Evolutionary conservation across 2,329 filamentous ascomycete species (phyloP).

Genomic region (Elsinoe perseae): DNA sequence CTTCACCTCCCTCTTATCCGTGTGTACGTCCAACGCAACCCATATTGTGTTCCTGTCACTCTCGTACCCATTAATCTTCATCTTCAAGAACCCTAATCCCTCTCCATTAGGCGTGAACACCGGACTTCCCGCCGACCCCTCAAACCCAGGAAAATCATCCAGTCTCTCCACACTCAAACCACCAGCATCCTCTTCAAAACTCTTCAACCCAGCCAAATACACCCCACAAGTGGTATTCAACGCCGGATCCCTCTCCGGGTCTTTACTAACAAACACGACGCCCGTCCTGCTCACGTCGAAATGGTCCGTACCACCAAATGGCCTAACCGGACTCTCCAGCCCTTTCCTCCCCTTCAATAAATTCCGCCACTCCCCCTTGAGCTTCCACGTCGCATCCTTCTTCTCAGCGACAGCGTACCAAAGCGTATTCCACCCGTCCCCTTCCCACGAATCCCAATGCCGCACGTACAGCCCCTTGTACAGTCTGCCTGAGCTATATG

Average conservation of each 20-base stretch:
- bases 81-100: slow-evolving; percentile 67
- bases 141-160: slow-evolving; percentile 48
- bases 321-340: slow-evolving; percentile 61
- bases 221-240: slow-evolving; percentile 75
- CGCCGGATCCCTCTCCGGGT: slow-evolving; percentile 61
- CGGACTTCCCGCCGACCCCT: slow-evolving; percentile 59
- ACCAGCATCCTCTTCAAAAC: slow-evolving; percentile 47
- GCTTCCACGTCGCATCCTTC: slow-evolving; percentile 27
- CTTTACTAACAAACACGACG: slow-evolving; percentile 67
- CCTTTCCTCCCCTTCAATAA: slow-evolving; percentile 49
- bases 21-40: slow-evolving; percentile 53
- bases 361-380: slow-evolving; percentile 42
- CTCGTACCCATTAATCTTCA: slow-evolving; percentile 71
- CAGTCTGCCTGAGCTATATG: slow-evolving; percentile 40
- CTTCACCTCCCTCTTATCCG: slow-evolving; percentile 34
- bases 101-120: slow-evolving; percentile 67
- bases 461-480: slow-evolving; percentile 47
- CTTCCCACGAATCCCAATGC: slow-evolving; percentile 53
- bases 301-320: slow-evolving; percentile 72
- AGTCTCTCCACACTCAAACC: slow-evolving; percentile 41
- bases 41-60: slow-evolving; percentile 66
- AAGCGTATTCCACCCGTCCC: slow-evolving; percentile 60
- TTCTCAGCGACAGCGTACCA: slow-evolving; percentile 59
- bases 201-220: slow-evolving; percentile 60
- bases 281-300: slow-evolving; percentile 64